Conservation (phyloP, 495 filamentous ascomycete species). For the Terfezia claveryi region DNA sequence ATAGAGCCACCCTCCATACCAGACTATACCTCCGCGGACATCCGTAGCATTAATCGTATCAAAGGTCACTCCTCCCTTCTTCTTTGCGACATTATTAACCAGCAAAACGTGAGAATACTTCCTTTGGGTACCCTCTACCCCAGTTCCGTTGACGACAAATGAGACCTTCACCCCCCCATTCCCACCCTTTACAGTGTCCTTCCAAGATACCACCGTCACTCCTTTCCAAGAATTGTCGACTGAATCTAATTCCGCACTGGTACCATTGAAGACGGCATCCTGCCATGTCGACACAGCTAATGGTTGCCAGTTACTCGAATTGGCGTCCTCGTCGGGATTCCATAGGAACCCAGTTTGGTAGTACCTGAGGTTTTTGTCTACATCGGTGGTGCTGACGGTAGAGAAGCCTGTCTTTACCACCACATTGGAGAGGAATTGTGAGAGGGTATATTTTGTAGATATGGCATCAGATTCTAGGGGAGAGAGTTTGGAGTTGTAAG, state of each 20-base stretch:
- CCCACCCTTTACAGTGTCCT: background rate
- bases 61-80: too few relatives aligned
- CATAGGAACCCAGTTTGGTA: background rate
- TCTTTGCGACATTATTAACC: background rate
- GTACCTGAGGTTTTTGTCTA: background rate
- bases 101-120: background rate
- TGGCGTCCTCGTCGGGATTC: background rate
- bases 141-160: background rate
- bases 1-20: background rate
- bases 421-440: background rate
- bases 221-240: background rate
- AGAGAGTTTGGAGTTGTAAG: background rate
- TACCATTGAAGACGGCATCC: background rate
- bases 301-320: background rate
- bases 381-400: background rate
- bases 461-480: background rate
- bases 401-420: background rate
- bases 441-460: background rate
- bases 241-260: background rate
- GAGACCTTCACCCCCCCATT: background rate
- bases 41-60: too few relatives aligned
- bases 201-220: background rate
- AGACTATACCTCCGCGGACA: background rate
- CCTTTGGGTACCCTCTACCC: background rate
- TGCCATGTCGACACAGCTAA: background rate